Conservation (phyloP, 1,284 basidiomycete species). For the Irpex lacteus region DNA sequence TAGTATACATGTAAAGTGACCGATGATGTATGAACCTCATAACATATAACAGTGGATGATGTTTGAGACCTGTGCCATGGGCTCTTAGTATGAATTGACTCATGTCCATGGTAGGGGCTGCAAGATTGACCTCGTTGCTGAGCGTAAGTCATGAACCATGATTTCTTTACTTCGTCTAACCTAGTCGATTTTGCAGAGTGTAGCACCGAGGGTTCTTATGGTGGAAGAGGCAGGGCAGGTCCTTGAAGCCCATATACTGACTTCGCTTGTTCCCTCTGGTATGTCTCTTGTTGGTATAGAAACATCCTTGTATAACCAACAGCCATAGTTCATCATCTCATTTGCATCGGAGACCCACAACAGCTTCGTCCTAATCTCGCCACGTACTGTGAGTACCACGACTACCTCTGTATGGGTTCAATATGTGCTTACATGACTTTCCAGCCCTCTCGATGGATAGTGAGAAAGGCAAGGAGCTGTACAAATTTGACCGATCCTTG, state of each 20-base stretch:
- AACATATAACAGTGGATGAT: no score
- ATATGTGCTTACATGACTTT: neutral
- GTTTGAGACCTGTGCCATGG: no score
- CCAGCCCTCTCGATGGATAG: conserved; percentile 38
- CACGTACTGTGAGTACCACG: conserved; percentile 48
- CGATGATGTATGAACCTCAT: no score
- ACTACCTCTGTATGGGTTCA: neutral
- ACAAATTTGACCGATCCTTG: conserved; percentile 40
- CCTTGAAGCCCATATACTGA: conserved; percentile 68
- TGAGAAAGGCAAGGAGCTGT: conserved; percentile 29
- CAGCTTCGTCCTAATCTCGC: conserved; percentile 67
- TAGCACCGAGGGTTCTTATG: conserved; percentile 31
- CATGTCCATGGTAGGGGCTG: conserved; percentile 47
- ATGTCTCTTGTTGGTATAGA: neutral
- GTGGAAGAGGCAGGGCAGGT: conserved; percentile 70
- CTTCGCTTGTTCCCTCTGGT: conserved; percentile 51
- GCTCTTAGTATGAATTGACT: neutral
- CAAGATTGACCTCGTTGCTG: conserved; percentile 56
- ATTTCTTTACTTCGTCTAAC: neutral
- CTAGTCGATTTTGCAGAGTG: conserved; percentile 41
- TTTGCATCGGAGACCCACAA: conserved; percentile 68
- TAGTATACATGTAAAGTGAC: no score
- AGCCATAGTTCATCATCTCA: conserved; percentile 49
- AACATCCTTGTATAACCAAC: neutral
- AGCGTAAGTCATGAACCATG: conserved; percentile 36